A percentile compares a stretch with the other conserved stretches of the same genome.
Evolutionary conservation across 495 filamentous ascomycete genomes (phyloP).

Genomic region (Xylaria venustula): DNA sequence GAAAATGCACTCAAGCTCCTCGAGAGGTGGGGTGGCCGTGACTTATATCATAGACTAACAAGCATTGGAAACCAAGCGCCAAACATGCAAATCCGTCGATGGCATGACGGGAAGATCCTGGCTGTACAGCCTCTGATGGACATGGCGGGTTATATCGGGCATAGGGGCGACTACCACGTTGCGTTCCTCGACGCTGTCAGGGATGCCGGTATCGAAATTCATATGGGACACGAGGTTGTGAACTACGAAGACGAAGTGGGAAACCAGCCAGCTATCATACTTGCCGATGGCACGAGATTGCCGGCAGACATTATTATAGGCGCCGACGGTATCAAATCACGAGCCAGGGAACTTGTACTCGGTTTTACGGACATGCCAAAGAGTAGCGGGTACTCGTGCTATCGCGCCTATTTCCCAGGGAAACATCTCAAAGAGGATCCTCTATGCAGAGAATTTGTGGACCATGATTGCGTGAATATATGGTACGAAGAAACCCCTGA

Average conservation of each 20-base stretch:
- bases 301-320: conserved; percentile 32
- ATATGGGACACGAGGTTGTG: conserved; percentile 47
- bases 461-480: conserved; percentile 52
- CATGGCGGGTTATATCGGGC: conserved; percentile 55
- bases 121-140: conserved; percentile 56
- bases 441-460: conserved; percentile 42
- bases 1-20: conserved; percentile 53
- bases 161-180: conserved; percentile 53
- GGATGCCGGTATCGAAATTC: conserved; percentile 47
- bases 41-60: conserved; percentile 42
- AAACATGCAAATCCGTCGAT: conserved; percentile 53
- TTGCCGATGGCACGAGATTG: conserved; percentile 35
- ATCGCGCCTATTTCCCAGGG: conserved; percentile 47
- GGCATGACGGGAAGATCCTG: conserved; percentile 51
- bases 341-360: conserved; percentile 43
- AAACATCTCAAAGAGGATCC: conserved; percentile 42
- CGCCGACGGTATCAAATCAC: conserved; percentile 48
- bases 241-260: conserved; percentile 40
- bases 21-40: conserved; percentile 43
- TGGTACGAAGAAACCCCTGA: conserved; percentile 27
- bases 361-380: conserved; percentile 48
- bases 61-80: conserved; percentile 53
- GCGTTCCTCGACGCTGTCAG: conserved; percentile 49
- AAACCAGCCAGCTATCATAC: conserved; percentile 34
- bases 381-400: conserved; percentile 50